Evolutionary conservation across 2,329 filamentous ascomycete species (phyloP).

Genomic region (Scopulariopsis brevicaulis): DNA sequence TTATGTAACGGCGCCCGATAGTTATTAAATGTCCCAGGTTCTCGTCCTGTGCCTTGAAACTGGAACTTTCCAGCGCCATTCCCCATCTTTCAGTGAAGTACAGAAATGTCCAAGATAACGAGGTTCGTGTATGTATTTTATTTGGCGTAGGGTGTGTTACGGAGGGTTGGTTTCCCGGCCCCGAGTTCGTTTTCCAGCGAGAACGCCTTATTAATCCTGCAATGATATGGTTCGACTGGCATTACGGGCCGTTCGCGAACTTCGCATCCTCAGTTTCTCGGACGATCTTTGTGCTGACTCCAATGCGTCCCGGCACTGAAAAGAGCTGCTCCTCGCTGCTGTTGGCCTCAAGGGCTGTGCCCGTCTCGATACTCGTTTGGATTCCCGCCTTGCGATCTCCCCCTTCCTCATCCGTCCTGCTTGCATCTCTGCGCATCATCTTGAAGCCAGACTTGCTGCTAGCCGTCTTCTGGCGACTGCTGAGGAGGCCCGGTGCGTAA

Average conservation of each 20-base stretch:
- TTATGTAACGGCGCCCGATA: too few relatives aligned
- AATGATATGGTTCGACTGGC: too few relatives aligned
- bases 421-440: conserved; percentile 5
- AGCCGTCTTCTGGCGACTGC: neutral
- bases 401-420: conserved; percentile 1
- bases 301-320: neutral
- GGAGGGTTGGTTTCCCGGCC: too few relatives aligned
- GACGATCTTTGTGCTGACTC: neutral
- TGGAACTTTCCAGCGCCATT: too few relatives aligned
- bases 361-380: conserved; percentile 1
- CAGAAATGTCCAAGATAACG: too few relatives aligned
- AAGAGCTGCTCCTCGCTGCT: conserved; percentile 2
- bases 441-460: conserved; percentile 6
- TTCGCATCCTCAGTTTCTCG: neutral
- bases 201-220: too few relatives aligned
- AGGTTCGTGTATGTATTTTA: too few relatives aligned
- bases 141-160: too few relatives aligned
- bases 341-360: neutral
- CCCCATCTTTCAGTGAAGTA: too few relatives aligned
- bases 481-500: neutral
- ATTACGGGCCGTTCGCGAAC: neutral
- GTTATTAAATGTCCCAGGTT: too few relatives aligned
- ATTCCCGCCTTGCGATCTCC: neutral
- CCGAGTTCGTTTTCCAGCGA: too few relatives aligned
- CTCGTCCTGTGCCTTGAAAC: too few relatives aligned